Evolutionary conservation across 2,329 filamentous ascomycete species (phyloP).

Genomic region (Pleoardoris graminearum): DNA sequence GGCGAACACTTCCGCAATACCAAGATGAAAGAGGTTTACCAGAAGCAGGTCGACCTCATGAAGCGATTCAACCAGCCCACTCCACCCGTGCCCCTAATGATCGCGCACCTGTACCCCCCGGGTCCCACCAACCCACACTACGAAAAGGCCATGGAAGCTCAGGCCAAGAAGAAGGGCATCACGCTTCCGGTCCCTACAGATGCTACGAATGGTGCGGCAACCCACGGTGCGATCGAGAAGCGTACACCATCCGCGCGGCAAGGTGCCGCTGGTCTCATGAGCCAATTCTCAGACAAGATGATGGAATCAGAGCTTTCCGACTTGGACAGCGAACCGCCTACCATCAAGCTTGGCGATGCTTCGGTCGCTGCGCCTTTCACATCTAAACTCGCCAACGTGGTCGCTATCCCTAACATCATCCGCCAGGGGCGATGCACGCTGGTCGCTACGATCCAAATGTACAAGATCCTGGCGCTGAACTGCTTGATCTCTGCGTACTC

Average conservation of each 20-base stretch:
- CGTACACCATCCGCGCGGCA: slow-evolving; percentile 48
- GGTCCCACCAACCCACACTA: slow-evolving; percentile 93
- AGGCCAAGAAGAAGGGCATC: slow-evolving; percentile 77
- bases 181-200: slow-evolving; percentile 53
- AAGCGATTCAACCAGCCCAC: slow-evolving; percentile 89
- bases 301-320: slow-evolving; percentile 82
- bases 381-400: slow-evolving; percentile 93
- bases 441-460: slow-evolving; percentile 99
- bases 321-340: slow-evolving; percentile 81
- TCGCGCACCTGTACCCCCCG: slow-evolving; percentile 92
- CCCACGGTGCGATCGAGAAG: slow-evolving; percentile 27
- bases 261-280: slow-evolving; percentile 75
- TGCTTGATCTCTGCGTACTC: slow-evolving; percentile 98
- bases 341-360: slow-evolving; percentile 94
- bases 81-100: slow-evolving; percentile 88
- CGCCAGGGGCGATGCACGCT: slow-evolving; percentile 96
- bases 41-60: slow-evolving; percentile 93
- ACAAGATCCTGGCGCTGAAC: slow-evolving; percentile 98
- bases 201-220: slow-evolving; percentile 31
- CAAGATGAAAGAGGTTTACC: slow-evolving; percentile 98
- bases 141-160: slow-evolving; percentile 84
- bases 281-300: slow-evolving; percentile 83
- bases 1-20: slow-evolving; percentile 91
- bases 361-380: slow-evolving; percentile 98
- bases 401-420: slow-evolving; percentile 97